Conservation (phyloP, 148 eudicot genomes). For the Silene uniflora region DNA sequence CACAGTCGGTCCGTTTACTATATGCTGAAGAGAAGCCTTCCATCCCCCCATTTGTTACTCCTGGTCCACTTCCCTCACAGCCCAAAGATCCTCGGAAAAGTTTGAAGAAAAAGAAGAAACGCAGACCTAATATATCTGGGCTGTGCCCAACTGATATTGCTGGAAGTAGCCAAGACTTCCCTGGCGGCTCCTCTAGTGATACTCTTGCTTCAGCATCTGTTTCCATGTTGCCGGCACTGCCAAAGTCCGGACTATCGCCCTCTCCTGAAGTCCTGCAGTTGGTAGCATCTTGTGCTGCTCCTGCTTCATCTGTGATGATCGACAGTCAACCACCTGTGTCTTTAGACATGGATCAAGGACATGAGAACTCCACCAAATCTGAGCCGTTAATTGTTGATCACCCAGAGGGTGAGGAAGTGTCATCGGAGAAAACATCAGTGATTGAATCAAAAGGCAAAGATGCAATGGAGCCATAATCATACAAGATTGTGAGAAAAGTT, state of each 20-base stretch:
- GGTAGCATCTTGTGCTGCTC: conserved; percentile 36
- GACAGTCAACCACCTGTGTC: conserved; percentile 12
- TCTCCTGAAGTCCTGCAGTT: conserved; percentile 40
- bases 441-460: conserved; percentile 33
- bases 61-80: conserved; percentile 63
- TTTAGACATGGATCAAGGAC: conserved; percentile 18
- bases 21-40: conserved; percentile 62
- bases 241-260: conserved; percentile 29
- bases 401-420: conserved; percentile 39
- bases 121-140: conserved; percentile 25
- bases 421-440: conserved; percentile 51
- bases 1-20: conserved; percentile 70
- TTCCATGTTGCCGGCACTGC: conserved; percentile 22
- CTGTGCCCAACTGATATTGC: conserved; percentile 27
- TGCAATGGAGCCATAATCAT: conserved; percentile 11
- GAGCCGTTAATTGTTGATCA: conserved; percentile 29
- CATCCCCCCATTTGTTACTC: conserved; percentile 81
- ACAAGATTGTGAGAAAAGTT: neutral
- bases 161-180: conserved; percentile 34
- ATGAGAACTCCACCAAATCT: conserved; percentile 46
- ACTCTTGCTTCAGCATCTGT: conserved; percentile 31
- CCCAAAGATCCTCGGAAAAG: conserved; percentile 74
- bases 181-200: conserved; percentile 27
- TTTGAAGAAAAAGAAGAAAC: conserved; percentile 50
- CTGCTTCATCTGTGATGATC: conserved; percentile 19